Evolutionary conservation across 352 stramenopile genomes (phyloP).

Genomic region (Globisporangium nodosum): DNA sequence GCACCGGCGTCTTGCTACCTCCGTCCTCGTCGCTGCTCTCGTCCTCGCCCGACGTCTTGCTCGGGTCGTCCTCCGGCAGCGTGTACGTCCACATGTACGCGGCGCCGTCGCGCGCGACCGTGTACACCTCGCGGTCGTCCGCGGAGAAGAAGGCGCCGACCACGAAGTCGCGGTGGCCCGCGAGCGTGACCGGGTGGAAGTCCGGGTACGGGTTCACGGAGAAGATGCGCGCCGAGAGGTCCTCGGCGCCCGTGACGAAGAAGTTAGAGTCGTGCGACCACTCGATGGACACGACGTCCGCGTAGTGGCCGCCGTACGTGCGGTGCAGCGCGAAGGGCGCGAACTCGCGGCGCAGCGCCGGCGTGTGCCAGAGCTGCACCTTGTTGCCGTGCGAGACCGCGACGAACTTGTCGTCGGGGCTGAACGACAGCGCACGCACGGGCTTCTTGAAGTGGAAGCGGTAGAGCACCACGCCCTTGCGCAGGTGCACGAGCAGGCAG

Average conservation of each 20-base stretch:
- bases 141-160: conserved; percentile 83
- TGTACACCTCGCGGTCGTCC: conserved; percentile 80
- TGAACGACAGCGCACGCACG: conserved; percentile 85
- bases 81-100: conserved; percentile 86
- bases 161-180: conserved; percentile 85
- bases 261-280: conserved; percentile 89
- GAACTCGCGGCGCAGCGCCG: conserved; percentile 84
- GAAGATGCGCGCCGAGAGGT: conserved; percentile 86
- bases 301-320: conserved; percentile 87
- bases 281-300: conserved; percentile 79
- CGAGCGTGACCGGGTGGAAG: conserved; percentile 85
- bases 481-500: conserved; percentile 88
- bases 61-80: conserved; percentile 27
- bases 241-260: conserved; percentile 86
- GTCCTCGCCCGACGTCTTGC: conserved; percentile 25
- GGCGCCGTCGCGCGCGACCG: conserved; percentile 79
- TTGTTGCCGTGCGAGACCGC: conserved; percentile 88
- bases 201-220: conserved; percentile 59
- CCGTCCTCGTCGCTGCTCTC: conserved; percentile 25
- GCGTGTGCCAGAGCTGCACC: conserved; percentile 89
- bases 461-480: conserved; percentile 87
- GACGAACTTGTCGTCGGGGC: conserved; percentile 85
- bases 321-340: conserved; percentile 87
- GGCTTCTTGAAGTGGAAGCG: conserved; percentile 93
- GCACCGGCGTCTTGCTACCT: conserved; percentile 23